Base-by-base conservation (phyloP, 2,329 filamentous ascomycete species). In the Huntiella bhutanensis region DNA sequence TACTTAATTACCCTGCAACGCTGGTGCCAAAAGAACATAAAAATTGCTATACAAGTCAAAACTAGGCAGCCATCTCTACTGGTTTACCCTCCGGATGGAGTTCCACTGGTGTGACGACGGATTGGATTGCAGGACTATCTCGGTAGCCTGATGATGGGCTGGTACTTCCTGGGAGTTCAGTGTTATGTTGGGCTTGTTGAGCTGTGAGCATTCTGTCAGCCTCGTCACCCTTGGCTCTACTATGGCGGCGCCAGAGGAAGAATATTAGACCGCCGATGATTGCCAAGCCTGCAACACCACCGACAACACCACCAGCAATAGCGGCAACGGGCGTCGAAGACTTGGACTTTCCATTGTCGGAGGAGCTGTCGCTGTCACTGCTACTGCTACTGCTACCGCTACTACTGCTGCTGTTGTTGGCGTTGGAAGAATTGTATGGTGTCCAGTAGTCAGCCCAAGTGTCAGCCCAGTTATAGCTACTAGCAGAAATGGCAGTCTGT, bases 211-310 rank as follows among this genome's bases (percentile, higher is more conserved):
- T 28, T 28, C 6, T 1, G 22, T 5, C 22, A 10, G 22, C 3
- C 8, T 28, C 22, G 22, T 7, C 22, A 28, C 8, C 22, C 22
- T 28, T 28, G 22, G 16, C 16, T 16, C 8, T 28, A 6, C 8
- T 63, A 37, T 54, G 57, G 22, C 61, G 61, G 15, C 61, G 64
- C 46, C 65, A 44, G 16, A 68, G 53, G 52, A 66, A 62, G 54
- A 64, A 68, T 33, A 58, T 55, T 5, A 60, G 51, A 13, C 57
- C 59, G 38, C 69, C 55, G 12, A 70, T 54, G 3, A 56, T 61
- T 15, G 70, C 52, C 7, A 53, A 59, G 0, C 54, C 62, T 3
- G 67, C 60, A 10, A 22, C 15, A 1, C 49, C 57, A 1, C 54
- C 55, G 4, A 55, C 55, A n/a, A 58, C 55, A 6, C 55, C 57